These are phyloP conservation scores for Hansenula lynferdii DNA, from an alignment of 1,139 yeast genomes.

Conservation along the genomic window DNA sequence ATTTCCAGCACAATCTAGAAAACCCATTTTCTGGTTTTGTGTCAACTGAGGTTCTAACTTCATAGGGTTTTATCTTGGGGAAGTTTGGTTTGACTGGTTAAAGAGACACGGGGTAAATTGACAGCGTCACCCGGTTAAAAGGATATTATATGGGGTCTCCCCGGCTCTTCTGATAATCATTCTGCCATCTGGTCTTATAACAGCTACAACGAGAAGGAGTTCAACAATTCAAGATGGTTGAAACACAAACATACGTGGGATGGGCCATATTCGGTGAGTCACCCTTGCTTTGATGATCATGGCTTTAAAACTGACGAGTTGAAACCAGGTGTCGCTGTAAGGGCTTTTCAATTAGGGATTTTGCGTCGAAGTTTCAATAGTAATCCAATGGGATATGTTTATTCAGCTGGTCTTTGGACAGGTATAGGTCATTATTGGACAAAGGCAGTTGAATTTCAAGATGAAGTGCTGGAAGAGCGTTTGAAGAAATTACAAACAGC, in stretches of 20 bases:
- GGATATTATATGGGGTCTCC: no score
- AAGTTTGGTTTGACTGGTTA: no score
- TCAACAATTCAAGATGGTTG: conserved; percentile 10
- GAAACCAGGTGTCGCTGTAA: conserved; percentile 29
- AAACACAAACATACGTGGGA: conserved; percentile 20
- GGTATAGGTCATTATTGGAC: conserved; percentile 33
- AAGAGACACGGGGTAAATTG: background rate
- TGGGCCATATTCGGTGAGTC: conserved; percentile 31
- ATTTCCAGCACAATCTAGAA: no score
- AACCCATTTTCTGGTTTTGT: no score
- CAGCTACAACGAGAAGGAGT: no score
- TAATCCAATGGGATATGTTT: conserved; percentile 32
- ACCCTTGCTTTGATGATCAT: background rate
- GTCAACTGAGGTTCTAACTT: no score
- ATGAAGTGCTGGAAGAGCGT: conserved; percentile 29
- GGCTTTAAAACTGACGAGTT: background rate
- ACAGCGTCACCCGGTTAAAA: background rate
- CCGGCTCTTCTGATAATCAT: no score
- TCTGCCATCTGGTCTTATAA: no score
- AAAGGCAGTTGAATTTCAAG: conserved; percentile 31
- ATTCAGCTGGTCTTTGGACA: conserved; percentile 35
- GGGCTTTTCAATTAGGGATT: conserved; percentile 36
- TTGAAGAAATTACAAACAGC: conserved; percentile 29
- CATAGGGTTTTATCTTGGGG: no score
- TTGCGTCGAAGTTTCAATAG: conserved; percentile 30